Evolutionary conservation across 495 filamentous ascomycete species (phyloP).

Genomic region (Xylaria curta): DNA sequence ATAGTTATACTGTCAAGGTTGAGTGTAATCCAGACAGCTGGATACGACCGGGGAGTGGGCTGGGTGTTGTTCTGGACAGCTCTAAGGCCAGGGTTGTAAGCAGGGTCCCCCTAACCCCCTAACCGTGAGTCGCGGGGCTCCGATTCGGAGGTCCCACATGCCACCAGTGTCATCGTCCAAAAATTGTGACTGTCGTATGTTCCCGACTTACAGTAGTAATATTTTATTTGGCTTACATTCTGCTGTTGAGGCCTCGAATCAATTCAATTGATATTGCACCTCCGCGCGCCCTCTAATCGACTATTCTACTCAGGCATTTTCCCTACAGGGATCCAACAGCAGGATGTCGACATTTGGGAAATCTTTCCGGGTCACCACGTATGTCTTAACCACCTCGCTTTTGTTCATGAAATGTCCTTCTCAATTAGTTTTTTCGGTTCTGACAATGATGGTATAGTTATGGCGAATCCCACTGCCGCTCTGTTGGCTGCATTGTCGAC

Average conservation of each 20-base stretch:
- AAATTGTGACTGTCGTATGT: background rate
- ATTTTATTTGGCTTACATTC: background rate
- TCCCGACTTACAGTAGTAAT: background rate
- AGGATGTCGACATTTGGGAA: slow-evolving; percentile 92
- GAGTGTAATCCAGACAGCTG: too few species aligned
- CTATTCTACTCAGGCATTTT: background rate
- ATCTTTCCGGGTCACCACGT: slow-evolving; percentile 86
- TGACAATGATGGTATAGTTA: slow-evolving; percentile 59
- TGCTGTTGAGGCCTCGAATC: background rate
- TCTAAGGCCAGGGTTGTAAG: background rate
- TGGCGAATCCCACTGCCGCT: slow-evolving; percentile 89
- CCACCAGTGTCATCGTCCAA: slow-evolving; percentile 18
- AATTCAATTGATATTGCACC: background rate
- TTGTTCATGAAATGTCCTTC: background rate
- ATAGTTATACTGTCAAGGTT: too few species aligned
- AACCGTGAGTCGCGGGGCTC: slow-evolving; percentile 23
- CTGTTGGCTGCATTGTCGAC: slow-evolving; percentile 90
- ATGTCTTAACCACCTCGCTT: slow-evolving; percentile 41
- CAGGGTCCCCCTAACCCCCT: background rate
- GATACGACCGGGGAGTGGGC: too few species aligned
- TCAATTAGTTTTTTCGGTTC: background rate
- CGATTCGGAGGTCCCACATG: slow-evolving; percentile 20
- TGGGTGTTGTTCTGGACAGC: background rate
- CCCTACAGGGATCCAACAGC: background rate
- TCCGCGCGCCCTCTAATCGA: background rate